Evolutionary conservation across 2,329 filamentous ascomycete genomes (phyloP), one percentile per base, ranked within the genome.

Genomic region (Penicillium sp.): DNA sequence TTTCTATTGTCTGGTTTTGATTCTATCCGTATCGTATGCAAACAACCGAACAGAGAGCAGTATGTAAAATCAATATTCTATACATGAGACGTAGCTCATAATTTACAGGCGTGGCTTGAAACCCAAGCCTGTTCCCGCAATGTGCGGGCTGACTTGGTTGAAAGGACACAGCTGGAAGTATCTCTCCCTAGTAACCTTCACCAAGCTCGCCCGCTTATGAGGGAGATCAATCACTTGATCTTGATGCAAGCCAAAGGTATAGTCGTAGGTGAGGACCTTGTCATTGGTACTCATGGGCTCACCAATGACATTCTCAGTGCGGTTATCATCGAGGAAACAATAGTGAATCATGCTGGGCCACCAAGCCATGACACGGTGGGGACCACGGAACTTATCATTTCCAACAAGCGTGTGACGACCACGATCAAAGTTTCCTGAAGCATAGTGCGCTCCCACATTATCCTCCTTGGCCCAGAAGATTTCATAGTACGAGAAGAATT

Each of bases 401-500:
- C 83, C 83, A 3, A 84, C 82, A 2, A 85, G 77, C 0, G 81
- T 83, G 68, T 85, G 83, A 18, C 83, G 77, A 8, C 83, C 83
- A 34, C 83, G 80, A 61, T 85, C 83, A 60, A 79, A 84, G 52
- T 81, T 77, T n/a, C 73, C 73, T 4, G 82, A 77, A 38, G 77
- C 72, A 65, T 82, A 83, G 68, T 85, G 79, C 1, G 81, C 81
- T 39, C 83, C 83, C 60, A 81, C 78, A 55, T 83, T 80, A 58
- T 85, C 83, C 66, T 85, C 81, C 77, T 85, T 86, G 34, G 85
- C 87, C 88, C 88, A 92, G 71, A 92, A 92, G 2, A 92, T 78
- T 70, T 93, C 89, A 67, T 89, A 92, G 70, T 92, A 92, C 0
- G 88, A 86, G 69, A 92, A 92, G 45, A 77, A 82, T 1, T 79